These are phyloP conservation scores for Boletus rubescentipes DNA, from an alignment of 768 basidiomycete genomes.

Conservation along the genomic window DNA sequence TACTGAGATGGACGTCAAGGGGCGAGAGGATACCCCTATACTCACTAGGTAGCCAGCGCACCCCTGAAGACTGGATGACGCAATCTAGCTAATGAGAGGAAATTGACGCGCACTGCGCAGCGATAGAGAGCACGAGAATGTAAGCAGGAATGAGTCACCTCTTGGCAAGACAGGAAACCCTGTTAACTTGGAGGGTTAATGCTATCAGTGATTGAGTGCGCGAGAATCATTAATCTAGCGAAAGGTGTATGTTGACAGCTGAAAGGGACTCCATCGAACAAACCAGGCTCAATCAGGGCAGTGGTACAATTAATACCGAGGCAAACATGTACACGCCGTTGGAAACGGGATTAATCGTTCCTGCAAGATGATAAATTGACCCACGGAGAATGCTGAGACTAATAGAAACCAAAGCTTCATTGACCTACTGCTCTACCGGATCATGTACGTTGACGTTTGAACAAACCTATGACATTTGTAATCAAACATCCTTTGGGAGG, in stretches of 20 bases:
- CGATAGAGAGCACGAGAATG: too few species aligned
- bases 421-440: background rate
- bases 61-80: too few species aligned
- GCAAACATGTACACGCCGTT: background rate
- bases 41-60: too few species aligned
- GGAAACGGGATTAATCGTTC: background rate
- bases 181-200: too few species aligned
- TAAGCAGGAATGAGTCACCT: too few species aligned
- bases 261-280: background rate
- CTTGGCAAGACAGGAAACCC: too few species aligned
- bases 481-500: background rate
- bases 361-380: background rate
- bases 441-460: background rate
- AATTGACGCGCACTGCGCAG: too few species aligned
- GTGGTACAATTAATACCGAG: background rate
- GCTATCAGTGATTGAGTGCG: background rate
- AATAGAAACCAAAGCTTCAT: background rate
- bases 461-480: background rate
- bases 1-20: too few species aligned
- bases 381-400: background rate
- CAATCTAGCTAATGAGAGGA: too few species aligned
- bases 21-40: too few species aligned
- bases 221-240: background rate
- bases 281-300: background rate
- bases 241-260: too few species aligned